Conservation (phyloP, 345 rosid genomes). For the Psidium friedrichsthalianum region DNA sequence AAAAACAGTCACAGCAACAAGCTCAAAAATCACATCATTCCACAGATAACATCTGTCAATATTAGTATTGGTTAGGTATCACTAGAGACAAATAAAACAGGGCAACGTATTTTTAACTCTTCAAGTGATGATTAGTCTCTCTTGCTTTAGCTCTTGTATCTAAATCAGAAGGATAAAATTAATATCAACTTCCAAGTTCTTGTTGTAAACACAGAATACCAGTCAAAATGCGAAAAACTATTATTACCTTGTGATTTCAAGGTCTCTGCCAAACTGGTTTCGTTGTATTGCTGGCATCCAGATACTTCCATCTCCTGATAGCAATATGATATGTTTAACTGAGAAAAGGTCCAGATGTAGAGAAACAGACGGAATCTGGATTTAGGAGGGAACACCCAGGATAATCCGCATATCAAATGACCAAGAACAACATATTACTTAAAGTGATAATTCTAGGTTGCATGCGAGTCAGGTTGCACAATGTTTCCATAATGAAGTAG, state of each 20-base stretch:
- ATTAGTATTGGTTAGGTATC: background rate
- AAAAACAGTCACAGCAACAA: background rate
- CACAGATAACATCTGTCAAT: background rate
- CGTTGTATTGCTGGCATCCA: constrained; percentile 39
- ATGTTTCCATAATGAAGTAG: background rate
- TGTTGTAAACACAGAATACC: background rate
- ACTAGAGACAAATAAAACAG: background rate
- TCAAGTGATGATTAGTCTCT: background rate
- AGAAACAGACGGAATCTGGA: background rate
- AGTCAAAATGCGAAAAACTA: background rate
- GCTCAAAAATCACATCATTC: background rate
- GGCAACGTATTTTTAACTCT: background rate
- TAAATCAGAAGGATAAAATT: background rate
- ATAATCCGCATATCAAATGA: background rate
- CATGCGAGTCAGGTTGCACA: background rate
- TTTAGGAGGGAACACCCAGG: background rate
- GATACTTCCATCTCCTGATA: constrained; percentile 73
- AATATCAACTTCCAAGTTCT: background rate
- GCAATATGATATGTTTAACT: constrained; percentile 4
- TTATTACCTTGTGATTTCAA: constrained; percentile 64
- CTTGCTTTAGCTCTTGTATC: background rate
- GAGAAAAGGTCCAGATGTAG: background rate
- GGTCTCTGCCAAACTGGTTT: constrained; percentile 51
- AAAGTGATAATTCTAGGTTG: background rate
- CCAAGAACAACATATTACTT: background rate